Base-by-base conservation (phyloP, 441 rosid species). In the Geranium incanum region DNA sequence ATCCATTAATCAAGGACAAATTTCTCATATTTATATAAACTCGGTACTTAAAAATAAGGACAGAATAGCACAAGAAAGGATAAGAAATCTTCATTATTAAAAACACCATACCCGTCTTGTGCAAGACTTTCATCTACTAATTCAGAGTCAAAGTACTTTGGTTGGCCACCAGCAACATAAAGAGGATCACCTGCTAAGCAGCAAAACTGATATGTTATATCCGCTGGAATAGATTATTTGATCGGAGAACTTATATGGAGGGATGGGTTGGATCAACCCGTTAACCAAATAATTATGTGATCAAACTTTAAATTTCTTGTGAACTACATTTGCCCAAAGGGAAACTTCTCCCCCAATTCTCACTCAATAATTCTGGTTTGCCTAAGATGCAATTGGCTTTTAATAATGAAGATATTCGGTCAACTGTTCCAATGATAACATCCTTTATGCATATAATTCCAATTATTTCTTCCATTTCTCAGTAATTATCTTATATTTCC, bases 161-260 rank as follows among this genome's bases (percentile, higher is more conserved):
- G 95, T 76, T 82, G 86, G 72, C 96, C 96, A 3, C 97, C 95
- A 52, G 67, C 78, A 65, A 74, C 82, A 83, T 91, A 91, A 16
- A 94, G 91, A 57, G 95, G 91, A 84, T 91, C 93, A 66, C 91
- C 97, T 90, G 91, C 69, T 77, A 4, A 69, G 55, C 28, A 50
- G 50, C 71, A 73, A 63, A 64, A 70, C 6, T 0, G 23, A 68
- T 28, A n/a, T 1, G 38, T 60, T 55, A 57, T 57, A 57, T 38
- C 39, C 69, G 69, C 43, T 60, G 66, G 45, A 52, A 48, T 63
- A 52, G 18, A 52, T 52, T 3, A 59, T 59, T 59, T 18, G 33
- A 59, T 6, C 33, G 23, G 65, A 59, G 19, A 59, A 5, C 3
- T 19, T 18, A 15, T 6, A 60, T 8, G 12, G 7, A 2, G 33